Evolutionary conservation across 768 basidiomycete genomes (phyloP), one percentile per base, ranked within the genome.

Genomic region (Suillus fuscotomentosus): DNA sequence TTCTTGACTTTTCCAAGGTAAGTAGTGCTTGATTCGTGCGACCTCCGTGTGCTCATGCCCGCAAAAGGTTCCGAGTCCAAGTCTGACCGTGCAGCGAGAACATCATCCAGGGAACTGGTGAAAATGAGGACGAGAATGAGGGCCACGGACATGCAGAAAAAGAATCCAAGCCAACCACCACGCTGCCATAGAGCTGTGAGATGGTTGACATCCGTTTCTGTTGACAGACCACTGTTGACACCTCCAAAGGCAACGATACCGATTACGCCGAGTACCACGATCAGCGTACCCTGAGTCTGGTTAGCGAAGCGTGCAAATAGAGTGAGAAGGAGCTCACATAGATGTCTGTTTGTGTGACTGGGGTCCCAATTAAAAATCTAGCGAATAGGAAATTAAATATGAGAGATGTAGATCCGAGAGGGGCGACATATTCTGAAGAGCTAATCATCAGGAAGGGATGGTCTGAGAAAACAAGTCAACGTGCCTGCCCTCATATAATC

Each of bases 341-440:
- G 42, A 95, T 91, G 73, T 96, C 94, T 42, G 85, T 90, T 63
- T 79, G 85, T 50, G 91, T 94, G 45, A 96, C 91, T 1, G 93
- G 91, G 6, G 90, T 92, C 43, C 92, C 92, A 7, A 94, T 89
- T 65, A 94, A 83, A 72, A 94, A 91, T 69, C 91, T 87, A 43
- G 97, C 97, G 74, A 97, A 97, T 43, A 97, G 81, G 73, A 97
- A 96, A 75, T 99, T 99, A 81, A 99, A 98, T 63, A 99, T 88
- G 66, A 99, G 86, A 14, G 94, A 92, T 13, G 94, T 91, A 0
- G 94, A 94, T 15, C 97, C 96, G 5, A 99, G 84, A 2, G 96
- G 96, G 2, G 97, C 97, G 63, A 99, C 96, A 75, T 97, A 98
- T 86, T 97, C 93, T 87, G 77, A 63, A 63, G 8, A 60, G 27